Evolutionary conservation across 371 early-diverging fungal species (phyloP).

Genomic region (Fennellomyces sp.): DNA sequence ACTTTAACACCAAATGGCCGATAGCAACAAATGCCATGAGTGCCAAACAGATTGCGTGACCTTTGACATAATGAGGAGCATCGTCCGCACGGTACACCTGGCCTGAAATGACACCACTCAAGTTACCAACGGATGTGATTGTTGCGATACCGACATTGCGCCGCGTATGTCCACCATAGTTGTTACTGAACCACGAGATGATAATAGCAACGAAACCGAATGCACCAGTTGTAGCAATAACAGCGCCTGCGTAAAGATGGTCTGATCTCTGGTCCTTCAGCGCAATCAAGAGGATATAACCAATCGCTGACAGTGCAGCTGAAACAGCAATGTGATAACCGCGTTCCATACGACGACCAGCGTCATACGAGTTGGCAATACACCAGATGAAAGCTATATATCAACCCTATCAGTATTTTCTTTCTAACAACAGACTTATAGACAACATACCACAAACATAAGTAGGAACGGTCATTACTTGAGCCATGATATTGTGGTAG

Average conservation of each 20-base stretch:
- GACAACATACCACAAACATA: conserved; percentile 7
- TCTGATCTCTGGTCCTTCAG: conserved; percentile 15
- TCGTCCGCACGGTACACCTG: conserved; percentile 66
- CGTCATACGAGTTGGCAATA: conserved; percentile 57
- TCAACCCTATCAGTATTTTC: neutral
- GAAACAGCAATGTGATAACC: conserved; percentile 67
- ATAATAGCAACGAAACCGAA: conserved; percentile 58
- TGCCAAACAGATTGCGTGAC: conserved; percentile 44
- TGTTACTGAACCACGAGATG: conserved; percentile 64
- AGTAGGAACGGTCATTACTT: conserved; percentile 39
- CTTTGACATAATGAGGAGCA: conserved; percentile 55
- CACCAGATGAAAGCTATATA: conserved; percentile 56
- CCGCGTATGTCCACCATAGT: conserved; percentile 65
- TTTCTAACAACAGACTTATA: no score
- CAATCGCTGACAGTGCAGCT: conserved; percentile 60
- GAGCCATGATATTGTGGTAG: conserved; percentile 53
- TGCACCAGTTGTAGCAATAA: conserved; percentile 56
- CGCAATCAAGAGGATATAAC: conserved; percentile 63
- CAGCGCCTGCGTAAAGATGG: conserved; percentile 50
- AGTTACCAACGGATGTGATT: conserved; percentile 58
- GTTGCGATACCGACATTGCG: conserved; percentile 62
- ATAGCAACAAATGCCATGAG: conserved; percentile 47
- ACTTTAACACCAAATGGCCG: conserved; percentile 46
- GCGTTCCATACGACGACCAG: conserved; percentile 64
- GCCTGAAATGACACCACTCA: conserved; percentile 52